These are phyloP conservation scores for Mastigamoeba balamuthi DNA, from an alignment of 78 protist genomes.

Conservation along the genomic window DNA sequence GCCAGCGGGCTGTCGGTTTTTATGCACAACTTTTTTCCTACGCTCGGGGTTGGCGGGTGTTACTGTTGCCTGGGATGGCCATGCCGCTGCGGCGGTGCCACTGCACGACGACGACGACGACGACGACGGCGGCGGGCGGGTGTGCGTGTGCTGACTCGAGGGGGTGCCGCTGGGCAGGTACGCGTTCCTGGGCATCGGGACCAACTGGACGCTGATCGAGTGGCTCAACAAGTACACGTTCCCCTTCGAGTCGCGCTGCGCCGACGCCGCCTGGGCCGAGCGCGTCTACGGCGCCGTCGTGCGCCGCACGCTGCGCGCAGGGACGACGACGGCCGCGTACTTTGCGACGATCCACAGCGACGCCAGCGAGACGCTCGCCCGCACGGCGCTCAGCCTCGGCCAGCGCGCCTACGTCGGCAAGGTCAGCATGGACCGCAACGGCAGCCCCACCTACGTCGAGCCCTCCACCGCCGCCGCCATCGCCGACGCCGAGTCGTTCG, in stretches of 20 bases:
- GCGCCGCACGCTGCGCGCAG: slow-evolving; percentile 30
- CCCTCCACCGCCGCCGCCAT: not conserved
- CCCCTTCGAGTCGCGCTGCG: slow-evolving; percentile 55
- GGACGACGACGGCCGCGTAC: slow-evolving; percentile 73
- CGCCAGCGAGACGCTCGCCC: slow-evolving; percentile 28
- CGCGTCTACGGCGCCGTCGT: slow-evolving; percentile 48
- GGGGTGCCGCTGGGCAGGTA: not conserved
- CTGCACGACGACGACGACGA: too few species aligned
- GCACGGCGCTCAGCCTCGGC: slow-evolving; percentile 23
- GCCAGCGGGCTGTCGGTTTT: too few species aligned
- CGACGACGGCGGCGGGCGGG: too few species aligned
- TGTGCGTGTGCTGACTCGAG: too few species aligned
- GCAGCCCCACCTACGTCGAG: not conserved
- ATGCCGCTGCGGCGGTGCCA: too few species aligned
- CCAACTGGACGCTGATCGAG: slow-evolving; percentile 62
- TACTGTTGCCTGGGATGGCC: too few species aligned
- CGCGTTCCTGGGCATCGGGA: slow-evolving; percentile 25
- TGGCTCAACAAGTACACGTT: slow-evolving; percentile 85
- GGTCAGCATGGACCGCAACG: slow-evolving; percentile 47
- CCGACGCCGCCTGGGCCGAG: slow-evolving; percentile 47
- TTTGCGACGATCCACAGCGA: slow-evolving; percentile 78
- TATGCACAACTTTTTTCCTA: too few species aligned
- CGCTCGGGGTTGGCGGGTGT: too few species aligned
- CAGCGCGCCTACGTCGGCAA: slow-evolving; percentile 84
- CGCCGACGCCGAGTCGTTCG: slow-evolving; percentile 5